Evolutionary conservation across 768 basidiomycete species (phyloP).

Genomic region (Lentinus brumalis): DNA sequence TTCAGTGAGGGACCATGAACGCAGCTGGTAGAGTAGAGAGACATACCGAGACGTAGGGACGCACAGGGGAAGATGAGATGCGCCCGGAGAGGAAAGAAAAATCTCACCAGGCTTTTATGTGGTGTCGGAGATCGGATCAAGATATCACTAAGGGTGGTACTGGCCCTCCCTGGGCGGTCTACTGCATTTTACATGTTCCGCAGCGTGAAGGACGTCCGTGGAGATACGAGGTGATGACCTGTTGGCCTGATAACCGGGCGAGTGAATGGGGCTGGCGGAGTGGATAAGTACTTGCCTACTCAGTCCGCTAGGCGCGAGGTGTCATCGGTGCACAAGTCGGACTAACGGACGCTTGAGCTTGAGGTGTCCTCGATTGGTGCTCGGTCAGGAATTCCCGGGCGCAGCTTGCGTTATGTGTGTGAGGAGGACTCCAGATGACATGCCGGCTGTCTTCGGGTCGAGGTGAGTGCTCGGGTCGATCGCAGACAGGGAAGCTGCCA

Average conservation of each 20-base stretch:
- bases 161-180: not conserved
- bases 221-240: not conserved
- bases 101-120: slow-evolving; percentile 12
- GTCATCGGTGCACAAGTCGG: not conserved
- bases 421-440: not conserved
- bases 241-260: slow-evolving; percentile 7
- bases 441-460: not conserved
- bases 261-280: slow-evolving; percentile 3
- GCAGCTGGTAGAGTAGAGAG: slow-evolving; percentile 8
- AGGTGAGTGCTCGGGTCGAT: not conserved
- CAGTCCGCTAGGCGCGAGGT: not conserved
- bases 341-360: not conserved
- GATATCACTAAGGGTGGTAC: slow-evolving; percentile 16
- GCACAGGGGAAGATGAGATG: slow-evolving; percentile 20
- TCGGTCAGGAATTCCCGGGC: not conserved
- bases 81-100: slow-evolving; percentile 9
- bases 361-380: not conserved
- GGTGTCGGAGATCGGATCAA: slow-evolving; percentile 26
- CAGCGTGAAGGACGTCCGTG: slow-evolving; percentile 4
- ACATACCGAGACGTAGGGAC: slow-evolving; percentile 17
- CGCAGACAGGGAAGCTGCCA: not conserved
- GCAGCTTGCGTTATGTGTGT: not conserved
- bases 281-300: not conserved
- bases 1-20: not conserved
- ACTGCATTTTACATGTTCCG: not conserved